A percentile compares a stretch with the other conserved stretches of the same genome.
These are phyloP conservation scores for Fusarium continuum DNA, from an alignment of 2,329 filamentous ascomycete species.

Conservation along the genomic window DNA sequence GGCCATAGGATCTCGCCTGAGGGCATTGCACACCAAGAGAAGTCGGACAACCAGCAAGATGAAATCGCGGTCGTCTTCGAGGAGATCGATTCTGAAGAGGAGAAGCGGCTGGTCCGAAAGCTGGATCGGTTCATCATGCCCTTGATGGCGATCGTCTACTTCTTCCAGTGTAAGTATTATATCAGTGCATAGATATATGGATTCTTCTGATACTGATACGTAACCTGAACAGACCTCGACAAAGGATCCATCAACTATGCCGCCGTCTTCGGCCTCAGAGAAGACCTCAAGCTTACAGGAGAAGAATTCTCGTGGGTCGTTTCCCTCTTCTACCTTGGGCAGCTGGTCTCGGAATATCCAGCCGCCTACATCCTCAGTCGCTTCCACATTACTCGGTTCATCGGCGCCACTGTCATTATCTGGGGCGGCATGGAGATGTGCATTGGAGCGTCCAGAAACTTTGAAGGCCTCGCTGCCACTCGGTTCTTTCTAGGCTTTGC, in stretches of 20 bases:
- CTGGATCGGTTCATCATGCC: slow-evolving; percentile 30
- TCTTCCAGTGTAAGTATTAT: slow-evolving; percentile 31
- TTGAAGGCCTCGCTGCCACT: slow-evolving; percentile 35
- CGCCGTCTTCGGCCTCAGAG: slow-evolving; percentile 25
- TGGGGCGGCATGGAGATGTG: slow-evolving; percentile 43
- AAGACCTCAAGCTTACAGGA: slow-evolving; percentile 16
- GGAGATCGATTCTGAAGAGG: slow-evolving; percentile 29
- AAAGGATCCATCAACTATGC: slow-evolving; percentile 34
- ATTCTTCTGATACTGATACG: neutral
- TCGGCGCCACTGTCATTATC: slow-evolving; percentile 38
- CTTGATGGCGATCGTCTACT: slow-evolving; percentile 31
- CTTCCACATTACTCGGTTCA: slow-evolving; percentile 25
- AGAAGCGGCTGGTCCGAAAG: slow-evolving; percentile 25
- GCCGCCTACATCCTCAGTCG: slow-evolving; percentile 29
- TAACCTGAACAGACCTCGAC: slow-evolving; percentile 23
- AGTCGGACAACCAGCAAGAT: slow-evolving; percentile 6
- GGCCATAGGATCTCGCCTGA: neutral
- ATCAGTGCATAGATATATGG: too few relatives aligned
- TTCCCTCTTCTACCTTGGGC: slow-evolving; percentile 33
- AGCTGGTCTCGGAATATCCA: slow-evolving; percentile 27
- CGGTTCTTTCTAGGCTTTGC: slow-evolving; percentile 46
- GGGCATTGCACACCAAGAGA: slow-evolving; percentile 6
- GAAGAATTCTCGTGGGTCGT: slow-evolving; percentile 25
- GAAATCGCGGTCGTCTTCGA: slow-evolving; percentile 20
- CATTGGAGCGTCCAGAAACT: slow-evolving; percentile 35